Conservation (phyloP, 73 alveolate genomes). For the Effrenium voratum region DNA sequence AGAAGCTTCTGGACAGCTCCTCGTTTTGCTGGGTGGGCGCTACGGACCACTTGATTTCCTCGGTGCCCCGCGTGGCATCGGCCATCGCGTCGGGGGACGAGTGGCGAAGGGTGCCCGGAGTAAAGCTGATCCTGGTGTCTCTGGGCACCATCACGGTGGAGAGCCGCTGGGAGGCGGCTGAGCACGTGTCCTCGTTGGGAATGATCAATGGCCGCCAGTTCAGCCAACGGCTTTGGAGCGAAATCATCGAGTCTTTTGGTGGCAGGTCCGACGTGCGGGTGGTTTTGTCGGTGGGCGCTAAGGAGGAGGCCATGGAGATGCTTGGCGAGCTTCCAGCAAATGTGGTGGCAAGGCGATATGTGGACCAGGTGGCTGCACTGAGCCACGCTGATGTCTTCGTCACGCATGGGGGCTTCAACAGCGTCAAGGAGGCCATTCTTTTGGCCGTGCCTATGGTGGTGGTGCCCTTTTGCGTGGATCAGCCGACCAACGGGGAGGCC, state of each 20-base stretch:
- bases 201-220: slow-evolving; percentile 30
- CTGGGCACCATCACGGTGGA: slow-evolving; percentile 83
- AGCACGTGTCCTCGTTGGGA: slow-evolving; percentile 51
- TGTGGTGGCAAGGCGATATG: no score
- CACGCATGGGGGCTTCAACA: slow-evolving; percentile 90
- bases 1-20: background rate
- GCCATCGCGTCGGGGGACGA: no score
- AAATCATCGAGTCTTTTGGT: slow-evolving; percentile 34
- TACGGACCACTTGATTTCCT: slow-evolving; percentile 28
- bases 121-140: slow-evolving; percentile 63
- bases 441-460: slow-evolving; percentile 87
- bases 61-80: background rate
- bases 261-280: no score
- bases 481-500: slow-evolving; percentile 80
- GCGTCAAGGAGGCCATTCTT: slow-evolving; percentile 66
- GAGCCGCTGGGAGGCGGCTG: slow-evolving; percentile 53
- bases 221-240: slow-evolving; percentile 79
- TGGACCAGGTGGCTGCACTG: slow-evolving; percentile 38
- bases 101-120: no score
- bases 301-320: no score
- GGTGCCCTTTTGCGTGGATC: slow-evolving; percentile 91
- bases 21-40: slow-evolving; percentile 43
- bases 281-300: no score
- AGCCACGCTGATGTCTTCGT: slow-evolving; percentile 43
- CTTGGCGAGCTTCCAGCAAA: no score